Percentiles rank a stretch among this genome's conserved stretches.
These are phyloP conservation scores for Cetraspora pellucida DNA, from an alignment of 192 early-diverging fungal genomes.

Conservation along the genomic window DNA sequence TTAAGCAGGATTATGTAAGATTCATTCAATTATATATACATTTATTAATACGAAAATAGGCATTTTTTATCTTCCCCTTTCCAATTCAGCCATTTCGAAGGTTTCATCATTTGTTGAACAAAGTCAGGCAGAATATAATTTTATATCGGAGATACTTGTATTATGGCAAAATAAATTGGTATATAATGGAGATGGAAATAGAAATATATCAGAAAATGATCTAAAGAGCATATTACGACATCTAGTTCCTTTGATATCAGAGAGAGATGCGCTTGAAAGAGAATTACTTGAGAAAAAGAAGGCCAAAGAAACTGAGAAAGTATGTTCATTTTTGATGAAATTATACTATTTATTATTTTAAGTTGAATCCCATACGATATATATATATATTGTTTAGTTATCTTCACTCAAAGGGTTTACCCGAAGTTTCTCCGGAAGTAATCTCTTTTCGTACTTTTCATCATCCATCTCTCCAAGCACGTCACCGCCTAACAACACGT, in stretches of 20 bases:
- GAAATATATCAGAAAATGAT: not conserved
- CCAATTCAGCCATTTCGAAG: not conserved
- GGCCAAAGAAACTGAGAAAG: conserved; percentile 26
- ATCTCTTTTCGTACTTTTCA: conserved; percentile 30
- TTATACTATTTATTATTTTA: not conserved
- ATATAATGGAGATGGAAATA: not conserved
- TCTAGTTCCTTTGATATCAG: conserved; percentile 5
- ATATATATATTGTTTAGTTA: conserved; percentile 6
- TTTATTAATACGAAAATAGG: not conserved
- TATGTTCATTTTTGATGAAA: not conserved
- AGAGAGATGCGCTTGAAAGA: conserved; percentile 11
- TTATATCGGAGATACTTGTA: conserved; percentile 16
- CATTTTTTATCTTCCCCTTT: conserved; percentile 22
- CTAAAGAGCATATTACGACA: conserved; percentile 10
- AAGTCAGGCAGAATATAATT: conserved; percentile 16
- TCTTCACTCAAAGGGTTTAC: conserved; percentile 22
- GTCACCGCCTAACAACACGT: not conserved
- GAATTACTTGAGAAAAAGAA: conserved; percentile 25
- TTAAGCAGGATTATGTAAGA: no score
- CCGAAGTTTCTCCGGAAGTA: conserved; percentile 5
- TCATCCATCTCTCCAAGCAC: not conserved
- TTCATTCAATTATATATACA: no score
- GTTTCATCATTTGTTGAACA: conserved; percentile 6
- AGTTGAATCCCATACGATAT: not conserved
- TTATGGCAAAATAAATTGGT: conserved; percentile 29